Base-by-base conservation (phyloP, 495 filamentous ascomycete genomes). In the Aspergillus egyptiacus region DNA sequence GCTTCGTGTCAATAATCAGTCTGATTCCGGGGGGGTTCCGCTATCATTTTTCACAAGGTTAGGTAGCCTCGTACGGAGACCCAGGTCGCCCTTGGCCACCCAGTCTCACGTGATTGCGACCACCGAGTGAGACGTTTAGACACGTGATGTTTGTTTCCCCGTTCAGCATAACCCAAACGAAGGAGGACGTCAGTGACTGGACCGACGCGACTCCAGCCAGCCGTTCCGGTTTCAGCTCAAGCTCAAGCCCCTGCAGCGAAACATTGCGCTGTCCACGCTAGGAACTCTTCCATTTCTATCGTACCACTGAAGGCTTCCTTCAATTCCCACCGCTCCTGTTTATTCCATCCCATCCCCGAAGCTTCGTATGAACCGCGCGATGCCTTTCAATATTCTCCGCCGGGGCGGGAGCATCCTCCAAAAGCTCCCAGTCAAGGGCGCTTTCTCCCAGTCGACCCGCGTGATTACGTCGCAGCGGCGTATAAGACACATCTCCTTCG, bases 141-240 rank as follows among this genome's bases (percentile, higher is more conserved):
- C 54, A 58, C 56, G 60, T 59, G 56, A 6, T 13, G 6, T 18
- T 17, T 55, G 46, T 60, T 51, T 37, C 67, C 61, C 33, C 34
- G 59, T 60, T 28, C 59, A 61, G 59, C 51, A 53, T 48, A 18
- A 13, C 18, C 61, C 53, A 65, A 67, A 65, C 58, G 57, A 58
- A 5, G n/a, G n/a, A n/a, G n/a, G n/a, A 38, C 46, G 44, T 42
- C 19, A 42, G n/a, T n/a, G n/a, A n/a, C n/a, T n/a, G n/a, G n/a
- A n/a, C n/a, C n/a, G 56, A 61, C 60, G 58, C 59, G 63, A 55
- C 41, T 27, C 56, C 53, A 52, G 50, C 57, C 56, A n/a, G n/a
- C n/a, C n/a, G n/a, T 53, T 53, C 55, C 46, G 59, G 34, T 53
- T 69, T 59, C 64, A 58, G 63, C 59, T 64, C 51, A 53, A 59